A percentile compares a stretch with the other conserved stretches of the same genome.
Evolutionary conservation across 1,139 yeast genomes (phyloP).

Genomic region (Magnusiomyces fungicola): DNA sequence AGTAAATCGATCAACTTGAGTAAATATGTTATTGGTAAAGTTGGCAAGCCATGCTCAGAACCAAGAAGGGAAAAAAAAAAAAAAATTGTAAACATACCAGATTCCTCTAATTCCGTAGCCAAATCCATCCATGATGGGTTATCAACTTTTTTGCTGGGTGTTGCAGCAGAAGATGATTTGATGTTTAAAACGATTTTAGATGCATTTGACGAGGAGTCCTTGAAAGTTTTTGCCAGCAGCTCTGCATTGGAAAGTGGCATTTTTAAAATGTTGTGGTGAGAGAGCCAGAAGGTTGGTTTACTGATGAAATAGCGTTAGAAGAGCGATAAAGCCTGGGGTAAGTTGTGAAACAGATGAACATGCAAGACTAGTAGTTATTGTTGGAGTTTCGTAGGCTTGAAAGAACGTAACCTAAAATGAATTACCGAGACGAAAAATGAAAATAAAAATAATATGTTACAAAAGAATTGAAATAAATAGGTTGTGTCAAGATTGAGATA

Average conservation of each 20-base stretch:
- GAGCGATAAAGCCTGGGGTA: too few relatives aligned
- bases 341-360: too few relatives aligned
- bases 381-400: neutral
- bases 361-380: neutral
- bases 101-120: constrained; percentile 11
- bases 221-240: constrained; percentile 13
- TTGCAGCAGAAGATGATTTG: neutral
- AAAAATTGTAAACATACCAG: constrained; percentile 1
- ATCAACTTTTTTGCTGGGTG: too few relatives aligned
- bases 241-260: constrained; percentile 3
- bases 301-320: too few relatives aligned
- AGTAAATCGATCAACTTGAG: neutral
- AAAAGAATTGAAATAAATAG: neutral
- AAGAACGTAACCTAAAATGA: neutral
- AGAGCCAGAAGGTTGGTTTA: too few relatives aligned
- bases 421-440: neutral
- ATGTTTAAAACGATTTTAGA: neutral
- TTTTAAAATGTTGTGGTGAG: too few relatives aligned
- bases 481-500: neutral
- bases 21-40: too few relatives aligned
- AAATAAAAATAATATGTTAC: neutral
- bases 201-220: constrained; percentile 5
- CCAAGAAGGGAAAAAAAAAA: neutral
- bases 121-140: constrained; percentile 12
- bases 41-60: too few relatives aligned